Base-by-base conservation (phyloP, 768 basidiomycete genomes). In the Vishniacozyma victoriae region DNA sequence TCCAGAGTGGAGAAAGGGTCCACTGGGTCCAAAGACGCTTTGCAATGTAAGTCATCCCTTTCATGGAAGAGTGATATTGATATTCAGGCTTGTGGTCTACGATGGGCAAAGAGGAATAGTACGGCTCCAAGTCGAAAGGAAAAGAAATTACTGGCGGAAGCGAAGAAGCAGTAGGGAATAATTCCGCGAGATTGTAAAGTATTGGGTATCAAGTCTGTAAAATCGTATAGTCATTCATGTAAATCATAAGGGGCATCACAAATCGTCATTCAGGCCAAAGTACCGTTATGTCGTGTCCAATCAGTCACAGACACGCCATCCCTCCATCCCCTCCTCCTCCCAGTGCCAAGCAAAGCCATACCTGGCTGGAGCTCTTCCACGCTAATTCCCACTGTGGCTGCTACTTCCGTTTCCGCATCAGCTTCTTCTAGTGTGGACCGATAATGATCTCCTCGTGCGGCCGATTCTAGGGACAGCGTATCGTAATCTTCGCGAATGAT, bases 1-100 rank as follows among this genome's bases (percentile, higher is more conserved):
- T 35, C 92, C 95, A 0, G 93, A 99, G 74, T 99, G 93, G 93
- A 80, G 93, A 60, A 92, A 90, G 79, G 93, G 93, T 11, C 93
- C 93, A 1, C 78, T 81, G 46, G 93, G 93, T 27, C 90, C 93
- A 1, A 99, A 96, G 75, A 95, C 93, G n/a, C 74, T 96, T 4
- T 96, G 93, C 76, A 95, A 96, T 72, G 91, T 71, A 50, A 64
- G 65, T 66, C 7, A 16, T 9, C 6, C 3, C 4, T 12, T 15
- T 20, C 7, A 20, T 22, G 29, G 5, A 7, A 23, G 5, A 25
- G 22, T 24, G 46, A 25, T 46, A 41, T 37, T 19, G 14, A 25
- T 41, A 19, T 19, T n/a, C 27, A 71, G 70, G 70, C 91, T 2
- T 95, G 93, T 57, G 92, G 92, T 20, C 74, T 97, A 33, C 79